Conservation (phyloP, 345 rosid genomes). For the Euphorbia tirucalli region DNA sequence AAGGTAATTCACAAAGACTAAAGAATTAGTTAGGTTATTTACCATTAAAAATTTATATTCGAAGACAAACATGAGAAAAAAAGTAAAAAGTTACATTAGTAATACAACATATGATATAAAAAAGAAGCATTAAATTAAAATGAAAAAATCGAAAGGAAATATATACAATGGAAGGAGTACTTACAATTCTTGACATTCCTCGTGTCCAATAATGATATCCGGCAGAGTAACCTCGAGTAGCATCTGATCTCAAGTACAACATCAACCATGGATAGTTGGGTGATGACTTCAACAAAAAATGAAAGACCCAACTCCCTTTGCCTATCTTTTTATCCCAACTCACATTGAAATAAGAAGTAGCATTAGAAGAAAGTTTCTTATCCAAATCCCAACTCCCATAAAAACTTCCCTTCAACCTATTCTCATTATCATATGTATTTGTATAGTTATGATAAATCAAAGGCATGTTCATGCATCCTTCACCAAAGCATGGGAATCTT, state of each 20-base stretch:
- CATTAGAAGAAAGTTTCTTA: conserved; percentile 7
- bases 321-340: conserved; percentile 73
- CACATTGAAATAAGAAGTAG: conserved; percentile 54
- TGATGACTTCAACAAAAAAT: conserved; percentile 65
- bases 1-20: no score
- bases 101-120: no score
- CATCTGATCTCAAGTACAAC: conserved; percentile 91
- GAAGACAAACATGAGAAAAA: no score
- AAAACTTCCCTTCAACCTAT: conserved; percentile 82
- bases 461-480: conserved; percentile 87
- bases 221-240: conserved; percentile 69
- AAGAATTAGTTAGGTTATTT: no score
- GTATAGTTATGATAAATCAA: conserved; percentile 48
- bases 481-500: conserved; percentile 63
- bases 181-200: conserved; percentile 68
- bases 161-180: no score
- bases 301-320: conserved; percentile 68
- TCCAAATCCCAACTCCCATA: conserved; percentile 58
- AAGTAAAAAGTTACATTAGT: no score
- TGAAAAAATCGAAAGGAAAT: no score
- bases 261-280: conserved; percentile 80
- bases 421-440: no score
- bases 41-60: no score
- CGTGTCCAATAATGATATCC: conserved; percentile 74
- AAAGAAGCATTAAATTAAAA: no score